phyloP scores from a whole-genome alignment of 2,329 filamentous ascomycete species.

The Aspergillus spinulosporus region DNA sequence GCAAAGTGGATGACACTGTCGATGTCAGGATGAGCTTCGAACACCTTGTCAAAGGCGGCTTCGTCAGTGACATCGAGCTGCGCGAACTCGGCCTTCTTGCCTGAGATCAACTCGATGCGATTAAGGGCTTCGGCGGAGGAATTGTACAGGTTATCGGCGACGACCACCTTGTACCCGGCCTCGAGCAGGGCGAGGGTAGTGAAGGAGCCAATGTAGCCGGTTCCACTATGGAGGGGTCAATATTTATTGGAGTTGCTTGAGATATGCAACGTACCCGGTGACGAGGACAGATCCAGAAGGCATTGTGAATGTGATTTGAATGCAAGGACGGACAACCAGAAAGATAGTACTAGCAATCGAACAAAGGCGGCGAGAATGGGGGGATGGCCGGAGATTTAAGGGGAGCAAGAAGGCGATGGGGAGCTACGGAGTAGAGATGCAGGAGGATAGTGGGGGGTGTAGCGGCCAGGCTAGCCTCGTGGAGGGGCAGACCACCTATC shows the following conservation, averaged over 20 bases:
- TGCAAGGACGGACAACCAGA: background rate
- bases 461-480: background rate
- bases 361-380: constrained; percentile 13
- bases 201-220: constrained; percentile 98
- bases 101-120: constrained; percentile 90
- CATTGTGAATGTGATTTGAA: constrained; percentile 53
- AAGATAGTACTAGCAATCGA: constrained; percentile 3
- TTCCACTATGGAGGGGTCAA: constrained; percentile 64
- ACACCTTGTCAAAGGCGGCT: constrained; percentile 78
- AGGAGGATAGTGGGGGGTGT: background rate
- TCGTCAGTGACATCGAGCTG: constrained; percentile 87
- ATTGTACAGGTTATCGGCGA: constrained; percentile 96
- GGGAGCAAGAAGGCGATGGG: background rate
- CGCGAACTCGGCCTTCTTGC: constrained; percentile 83
- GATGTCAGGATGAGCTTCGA: constrained; percentile 84
- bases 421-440: background rate
- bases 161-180: constrained; percentile 93
- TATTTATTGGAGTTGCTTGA: constrained; percentile 20
- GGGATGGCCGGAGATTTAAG: constrained; percentile 21
- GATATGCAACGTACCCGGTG: constrained; percentile 70
- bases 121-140: constrained; percentile 88
- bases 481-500: background rate
- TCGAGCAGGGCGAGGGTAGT: constrained; percentile 88
- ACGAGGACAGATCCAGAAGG: constrained; percentile 83
- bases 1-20: constrained; percentile 99